Base-by-base conservation (phyloP, 2,329 filamentous ascomycete genomes). In the Penicillium rolfsii region DNA sequence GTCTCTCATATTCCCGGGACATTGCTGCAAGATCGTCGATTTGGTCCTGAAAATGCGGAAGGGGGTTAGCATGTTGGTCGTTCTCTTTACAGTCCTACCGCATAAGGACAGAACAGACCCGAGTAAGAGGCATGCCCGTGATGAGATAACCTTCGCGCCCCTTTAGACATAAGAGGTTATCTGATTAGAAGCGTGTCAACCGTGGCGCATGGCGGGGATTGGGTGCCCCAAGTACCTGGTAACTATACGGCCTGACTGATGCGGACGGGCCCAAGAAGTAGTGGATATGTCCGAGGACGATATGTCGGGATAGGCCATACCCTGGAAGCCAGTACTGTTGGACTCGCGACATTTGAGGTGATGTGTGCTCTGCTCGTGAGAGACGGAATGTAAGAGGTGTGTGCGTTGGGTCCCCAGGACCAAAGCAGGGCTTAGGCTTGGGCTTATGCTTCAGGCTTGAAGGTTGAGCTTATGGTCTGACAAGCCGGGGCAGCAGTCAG, bases 81-180 rank as follows among this genome's bases (percentile, higher is more conserved):
- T 30, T 53, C 35, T 60, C 30, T 33, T 33, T 33, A 11, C 64
- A 38, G 45, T 14, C 50, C 33, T 55, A 30, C 43, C 54, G 45
- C 45, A 33, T 33, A 54, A 55, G 49, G 43, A 52, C 61, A 61
- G 63, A 54, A 65, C 62, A 61, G 64, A 82, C 80, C 72, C 79
- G 76, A 62, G 80, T 82, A 58, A 82, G 71, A 60, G 77, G 78
- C 54, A 76, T 71, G 35, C 80, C 80, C 41, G 76, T 73, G 59
- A 82, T 79, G 35, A 82, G 72, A 66, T 82, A 82, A 40, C 80
- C 80, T 70, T 82, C 80, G 60, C 80, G 78, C 48, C 79, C 79
- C 79, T 81, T 68, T 57, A 64, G 36, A 53, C 46, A 57, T 46
- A 58, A 60, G 53, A 67, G 63, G 58, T 61, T 53, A 57, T 60